Evolutionary conservation across 208 protist species (phyloP).

Genomic region (Sergeia podlipaevii): DNA sequence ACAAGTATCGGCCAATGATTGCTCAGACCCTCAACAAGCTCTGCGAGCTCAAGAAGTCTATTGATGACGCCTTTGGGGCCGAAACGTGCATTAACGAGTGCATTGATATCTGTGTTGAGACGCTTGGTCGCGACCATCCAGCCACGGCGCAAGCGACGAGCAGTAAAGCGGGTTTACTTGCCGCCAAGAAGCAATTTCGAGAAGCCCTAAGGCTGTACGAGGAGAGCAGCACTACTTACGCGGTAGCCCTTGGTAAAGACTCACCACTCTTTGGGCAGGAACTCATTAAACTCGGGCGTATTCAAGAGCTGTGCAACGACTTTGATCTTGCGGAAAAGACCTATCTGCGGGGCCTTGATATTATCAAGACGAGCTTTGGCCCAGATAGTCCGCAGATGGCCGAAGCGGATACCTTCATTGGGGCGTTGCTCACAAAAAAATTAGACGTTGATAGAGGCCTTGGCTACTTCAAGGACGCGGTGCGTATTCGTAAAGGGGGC

Average conservation of each 20-base stretch:
- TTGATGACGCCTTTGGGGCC: constrained; percentile 72
- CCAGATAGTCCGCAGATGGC: constrained; percentile 61
- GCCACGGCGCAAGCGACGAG: constrained; percentile 82
- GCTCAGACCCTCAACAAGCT: constrained; percentile 90
- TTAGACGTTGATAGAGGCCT: constrained; percentile 61
- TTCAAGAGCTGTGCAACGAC: constrained; percentile 81
- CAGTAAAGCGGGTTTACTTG: constrained; percentile 77
- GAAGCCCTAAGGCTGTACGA: constrained; percentile 80
- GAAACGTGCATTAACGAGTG: constrained; percentile 89
- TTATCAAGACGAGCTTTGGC: constrained; percentile 63
- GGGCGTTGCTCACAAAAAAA: constrained; percentile 57
- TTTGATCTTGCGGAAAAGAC: constrained; percentile 60
- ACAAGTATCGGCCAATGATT: constrained; percentile 87
- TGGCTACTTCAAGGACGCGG: constrained; percentile 60
- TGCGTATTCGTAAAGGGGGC: constrained; percentile 63
- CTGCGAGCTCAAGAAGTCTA: constrained; percentile 78
- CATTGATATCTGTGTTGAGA: constrained; percentile 77
- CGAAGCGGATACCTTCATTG: constrained; percentile 78
- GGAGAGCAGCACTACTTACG: constrained; percentile 73
- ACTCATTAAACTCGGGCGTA: constrained; percentile 76
- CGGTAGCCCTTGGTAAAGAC: constrained; percentile 71
- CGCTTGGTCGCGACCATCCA: constrained; percentile 74
- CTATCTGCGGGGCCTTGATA: constrained; percentile 53
- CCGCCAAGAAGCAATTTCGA: constrained; percentile 74
- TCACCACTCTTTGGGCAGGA: constrained; percentile 67